These are phyloP conservation scores for Inonotus obliquus DNA, from an alignment of 1,284 basidiomycete species.

Conservation along the genomic window DNA sequence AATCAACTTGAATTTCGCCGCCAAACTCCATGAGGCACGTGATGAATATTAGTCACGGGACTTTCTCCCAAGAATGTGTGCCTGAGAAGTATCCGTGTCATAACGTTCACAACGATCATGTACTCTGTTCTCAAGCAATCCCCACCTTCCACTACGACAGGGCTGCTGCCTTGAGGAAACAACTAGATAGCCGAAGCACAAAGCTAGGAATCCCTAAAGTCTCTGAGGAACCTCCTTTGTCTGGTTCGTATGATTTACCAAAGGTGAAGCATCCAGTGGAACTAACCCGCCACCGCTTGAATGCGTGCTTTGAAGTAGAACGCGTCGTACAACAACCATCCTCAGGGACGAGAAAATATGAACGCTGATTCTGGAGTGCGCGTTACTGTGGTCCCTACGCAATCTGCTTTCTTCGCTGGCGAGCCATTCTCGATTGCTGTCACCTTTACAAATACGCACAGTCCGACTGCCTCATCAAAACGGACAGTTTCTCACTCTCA, in stretches of 20 bases:
- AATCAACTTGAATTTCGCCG: no score
- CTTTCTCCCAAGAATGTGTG: not conserved
- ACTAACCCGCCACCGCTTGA: no score
- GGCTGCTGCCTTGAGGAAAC: not conserved
- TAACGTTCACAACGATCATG: not conserved
- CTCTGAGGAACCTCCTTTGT: no score
- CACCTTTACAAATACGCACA: slow-evolving; percentile 80
- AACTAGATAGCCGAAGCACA: not conserved
- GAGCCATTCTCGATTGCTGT: slow-evolving; percentile 83
- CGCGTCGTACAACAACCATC: no score
- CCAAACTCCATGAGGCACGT: no score
- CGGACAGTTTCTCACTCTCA: slow-evolving; percentile 39
- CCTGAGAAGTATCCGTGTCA: not conserved
- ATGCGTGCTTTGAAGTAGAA: not conserved
- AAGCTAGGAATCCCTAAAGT: no score
- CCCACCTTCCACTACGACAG: not conserved
- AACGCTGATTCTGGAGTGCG: slow-evolving; percentile 35
- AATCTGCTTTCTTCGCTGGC: slow-evolving; percentile 91
- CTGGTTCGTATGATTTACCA: no score
- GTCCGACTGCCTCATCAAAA: slow-evolving; percentile 27
- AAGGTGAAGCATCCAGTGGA: no score
- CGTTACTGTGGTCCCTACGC: slow-evolving; percentile 69
- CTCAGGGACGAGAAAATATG: not conserved
- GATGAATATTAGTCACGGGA: slow-evolving; percentile 3
- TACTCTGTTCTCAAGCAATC: not conserved